Evolutionary conservation across 805 yeast genomes (phyloP), one percentile per base, ranked within the genome.

Genomic region (Ogataea kodamae): DNA sequence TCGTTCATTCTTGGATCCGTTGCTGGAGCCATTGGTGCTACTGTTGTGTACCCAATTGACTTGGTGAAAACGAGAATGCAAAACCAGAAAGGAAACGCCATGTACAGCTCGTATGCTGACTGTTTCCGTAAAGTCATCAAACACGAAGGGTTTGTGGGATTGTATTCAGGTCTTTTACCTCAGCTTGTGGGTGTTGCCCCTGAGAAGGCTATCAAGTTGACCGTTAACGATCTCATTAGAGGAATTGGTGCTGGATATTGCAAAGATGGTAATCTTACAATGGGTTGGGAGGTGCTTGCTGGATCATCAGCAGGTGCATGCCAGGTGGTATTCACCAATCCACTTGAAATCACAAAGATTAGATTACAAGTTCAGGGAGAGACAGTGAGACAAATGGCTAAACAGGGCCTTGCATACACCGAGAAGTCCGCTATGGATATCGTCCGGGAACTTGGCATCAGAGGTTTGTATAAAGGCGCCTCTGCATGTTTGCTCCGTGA

Each of bases 11-110:
- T 90, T 39, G 98, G 98, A 11, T 87, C 97, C 3, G 72, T 89
- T 31, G 97, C 98, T 19, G 98, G 98, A 39, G 92, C 96, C 49
- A 78, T 90, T 61, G 98, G 98, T 43, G 97, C 98, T n/a, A 86
- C 96, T 5, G 85, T 83, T 10, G 98, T 90, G 26, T 90, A 90
- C 59, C 98, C 98, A 19, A 92, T 92, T 47, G 98, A 90, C 63
- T 69, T 92, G 57, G 88, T 90, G 45, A 90, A 90, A 65, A 90
- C 98, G 5, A 77, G 97, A 60, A 87, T 90, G 95, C 98, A 90
- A 65, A 95, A 95, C 42, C 97, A 90, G 65, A 76, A 87, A 46
- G 76, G 77, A 40, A 68, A 74, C 30, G 64, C 80, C 1, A 64
- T 78, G 29, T 90, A 90, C 62, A 75, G 73, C 42, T 87, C 84